Evolutionary conservation across 2,329 filamentous ascomycete genomes (phyloP), one percentile per base, ranked within the genome.

Genomic region (Ciborinia camelliae): DNA sequence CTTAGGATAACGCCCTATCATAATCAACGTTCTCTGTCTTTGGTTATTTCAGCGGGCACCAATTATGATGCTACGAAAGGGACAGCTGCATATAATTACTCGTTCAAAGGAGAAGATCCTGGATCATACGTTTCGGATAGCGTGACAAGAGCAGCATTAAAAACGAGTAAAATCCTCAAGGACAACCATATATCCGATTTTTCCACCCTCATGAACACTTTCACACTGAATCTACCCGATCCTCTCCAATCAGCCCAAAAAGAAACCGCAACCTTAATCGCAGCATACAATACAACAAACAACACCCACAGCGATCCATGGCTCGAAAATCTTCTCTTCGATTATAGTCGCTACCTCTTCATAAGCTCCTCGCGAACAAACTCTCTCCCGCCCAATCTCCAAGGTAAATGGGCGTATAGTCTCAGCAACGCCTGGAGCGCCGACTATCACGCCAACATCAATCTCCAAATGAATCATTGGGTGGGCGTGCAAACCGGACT

Each of bases 401-500:
- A 84, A 70, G 84, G 84, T 0, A 77, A 78, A 23, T 87, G 84
- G 85, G 80, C 79, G 5, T 78, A 82, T 52, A 72, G 76, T 0
- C 71, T 81, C 3, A 68, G 69, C 0, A 75, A 79, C 4, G 78
- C 80, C 0, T 85, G 84, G 84, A 78, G 79, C 15, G 80, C 77
- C 2, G 83, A 86, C 68, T 86, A 85, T 64, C 83, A 85, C 61
- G 77, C 80, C 47, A 83, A 86, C 66, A 86, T 87, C 69, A 86
- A 86, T 64, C 64, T 86, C 0, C 82, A 87, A 68, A 86, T 86
- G 84, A 86, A 86, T 65, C 80, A 86, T 68, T 87, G 84, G 84
- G 76, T 75, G 1, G 79, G 80, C 2, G 82, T 85, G 41, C 78
- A 83, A 61, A 84, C 82, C 0, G 83, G 82, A 0, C 73, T 86